Evolutionary conservation across 139 green algal species (phyloP).

Genomic region (Chlamydomonas eustigma): DNA sequence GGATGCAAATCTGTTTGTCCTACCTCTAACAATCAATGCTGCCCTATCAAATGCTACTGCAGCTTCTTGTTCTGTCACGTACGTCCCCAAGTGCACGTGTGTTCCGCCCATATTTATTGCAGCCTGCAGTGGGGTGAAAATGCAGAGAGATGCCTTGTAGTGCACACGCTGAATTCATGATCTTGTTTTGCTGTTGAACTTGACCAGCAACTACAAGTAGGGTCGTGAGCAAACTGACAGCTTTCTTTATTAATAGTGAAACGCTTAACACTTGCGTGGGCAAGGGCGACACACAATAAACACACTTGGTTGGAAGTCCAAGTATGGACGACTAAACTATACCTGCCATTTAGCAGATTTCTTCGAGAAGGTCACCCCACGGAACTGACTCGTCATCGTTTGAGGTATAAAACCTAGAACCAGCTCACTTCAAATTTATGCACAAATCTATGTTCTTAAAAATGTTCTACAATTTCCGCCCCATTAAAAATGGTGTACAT

Average conservation of each 20-base stretch:
- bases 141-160: not conserved
- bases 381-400: slow-evolving; percentile 4
- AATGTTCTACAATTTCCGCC: too few relatives aligned
- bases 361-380: slow-evolving; percentile 5
- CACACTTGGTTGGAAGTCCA: not conserved
- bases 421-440: too few relatives aligned
- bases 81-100: not conserved
- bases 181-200: too few relatives aligned
- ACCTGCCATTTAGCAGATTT: slow-evolving; percentile 10
- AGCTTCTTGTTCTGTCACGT: not conserved
- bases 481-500: too few relatives aligned
- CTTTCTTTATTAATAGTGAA: too few relatives aligned
- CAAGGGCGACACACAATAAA: not conserved
- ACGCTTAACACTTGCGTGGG: not conserved
- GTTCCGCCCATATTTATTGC: slow-evolving; percentile 9
- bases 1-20: too few relatives aligned
- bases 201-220: too few relatives aligned
- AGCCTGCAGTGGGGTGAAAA: not conserved
- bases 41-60: not conserved
- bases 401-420: too few relatives aligned
- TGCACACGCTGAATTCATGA: too few relatives aligned
- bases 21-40: not conserved
- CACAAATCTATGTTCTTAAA: too few relatives aligned
- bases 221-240: too few relatives aligned
- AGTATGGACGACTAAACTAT: not conserved